Percentiles rank a stretch among this genome's conserved stretches.
Conservation (phyloP, 1,139 yeast species). For the Arxiozyma telluris region DNA sequence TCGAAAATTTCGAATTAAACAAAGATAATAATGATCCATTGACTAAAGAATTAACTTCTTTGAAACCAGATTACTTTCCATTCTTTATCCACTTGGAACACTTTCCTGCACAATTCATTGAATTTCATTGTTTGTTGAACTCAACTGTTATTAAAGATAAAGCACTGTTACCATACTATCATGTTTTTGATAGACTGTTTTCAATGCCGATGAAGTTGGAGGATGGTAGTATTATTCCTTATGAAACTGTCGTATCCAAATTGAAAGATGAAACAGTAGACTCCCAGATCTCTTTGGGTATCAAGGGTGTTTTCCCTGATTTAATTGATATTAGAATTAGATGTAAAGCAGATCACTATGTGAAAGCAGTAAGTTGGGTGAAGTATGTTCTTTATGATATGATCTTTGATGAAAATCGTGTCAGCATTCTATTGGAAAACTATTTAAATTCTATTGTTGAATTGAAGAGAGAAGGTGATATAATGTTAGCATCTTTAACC, state of each 20-base stretch:
- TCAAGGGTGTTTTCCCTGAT: slow-evolving; percentile 57
- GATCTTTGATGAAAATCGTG: slow-evolving; percentile 64
- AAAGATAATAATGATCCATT: slow-evolving; percentile 20
- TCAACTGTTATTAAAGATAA: slow-evolving; percentile 50
- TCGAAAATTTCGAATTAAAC: slow-evolving; percentile 27
- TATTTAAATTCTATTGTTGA: slow-evolving; percentile 70
- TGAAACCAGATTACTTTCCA: slow-evolving; percentile 47
- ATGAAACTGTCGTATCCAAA: slow-evolving; percentile 64
- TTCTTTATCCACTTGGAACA: slow-evolving; percentile 72
- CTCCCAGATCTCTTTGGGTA: slow-evolving; percentile 47
- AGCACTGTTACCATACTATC: slow-evolving; percentile 52
- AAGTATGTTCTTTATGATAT: slow-evolving; percentile 53
- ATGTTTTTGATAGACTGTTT: slow-evolving; percentile 58
- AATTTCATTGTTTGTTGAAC: slow-evolving; percentile 58
- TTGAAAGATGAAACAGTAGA: slow-evolving; percentile 68
- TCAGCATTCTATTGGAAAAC: slow-evolving; percentile 64
- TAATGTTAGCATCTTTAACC: slow-evolving; percentile 58
- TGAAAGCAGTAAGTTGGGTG: slow-evolving; percentile 69
- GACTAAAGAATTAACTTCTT: slow-evolving; percentile 27
- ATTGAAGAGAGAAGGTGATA: slow-evolving; percentile 67
- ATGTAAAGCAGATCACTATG: slow-evolving; percentile 55
- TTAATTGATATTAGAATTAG: slow-evolving; percentile 52
- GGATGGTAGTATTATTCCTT: slow-evolving; percentile 44
- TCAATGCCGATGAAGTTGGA: slow-evolving; percentile 62
- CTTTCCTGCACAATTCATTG: slow-evolving; percentile 69